These are phyloP conservation scores for Myxozyma udenii DNA, from an alignment of 805 yeast genomes.

Conservation along the genomic window DNA sequence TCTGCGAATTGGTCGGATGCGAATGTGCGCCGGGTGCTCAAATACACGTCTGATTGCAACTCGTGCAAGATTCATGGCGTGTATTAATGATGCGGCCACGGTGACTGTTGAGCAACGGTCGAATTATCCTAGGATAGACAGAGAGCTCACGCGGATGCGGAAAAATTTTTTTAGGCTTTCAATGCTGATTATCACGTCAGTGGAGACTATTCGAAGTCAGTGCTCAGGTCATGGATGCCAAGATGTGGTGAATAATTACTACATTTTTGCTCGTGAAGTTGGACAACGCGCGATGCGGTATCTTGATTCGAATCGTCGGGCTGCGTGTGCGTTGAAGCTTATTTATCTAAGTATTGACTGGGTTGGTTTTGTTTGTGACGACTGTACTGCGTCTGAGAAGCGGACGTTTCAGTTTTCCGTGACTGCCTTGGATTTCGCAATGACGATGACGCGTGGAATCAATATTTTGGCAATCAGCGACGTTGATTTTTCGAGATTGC, in stretches of 20 bases:
- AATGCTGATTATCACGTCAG: slow-evolving; percentile 60
- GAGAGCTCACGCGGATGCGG: slow-evolving; percentile 64
- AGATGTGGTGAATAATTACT: slow-evolving; percentile 71
- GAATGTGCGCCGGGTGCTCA: slow-evolving; percentile 70
- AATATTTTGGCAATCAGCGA: slow-evolving; percentile 78
- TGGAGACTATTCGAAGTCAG: slow-evolving; percentile 48
- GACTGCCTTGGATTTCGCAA: slow-evolving; percentile 89
- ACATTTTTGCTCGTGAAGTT: slow-evolving; percentile 74
- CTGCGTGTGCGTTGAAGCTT: slow-evolving; percentile 66
- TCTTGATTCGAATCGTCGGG: slow-evolving; percentile 58
- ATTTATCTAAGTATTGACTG: slow-evolving; percentile 79
- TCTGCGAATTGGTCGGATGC: slow-evolving; percentile 63
- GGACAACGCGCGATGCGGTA: slow-evolving; percentile 67
- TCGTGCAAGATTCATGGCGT: slow-evolving; percentile 54
- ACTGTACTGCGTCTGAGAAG: slow-evolving; percentile 87
- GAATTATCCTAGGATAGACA: slow-evolving; percentile 68
- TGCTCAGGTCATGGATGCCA: slow-evolving; percentile 63
- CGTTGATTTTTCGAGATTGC: slow-evolving; percentile 67
- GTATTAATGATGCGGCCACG: slow-evolving; percentile 49
- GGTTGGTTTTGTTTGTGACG: slow-evolving; percentile 91
- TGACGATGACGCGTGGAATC: slow-evolving; percentile 88
- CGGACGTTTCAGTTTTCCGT: slow-evolving; percentile 96
- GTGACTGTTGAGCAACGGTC: slow-evolving; percentile 61
- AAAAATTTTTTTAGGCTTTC: slow-evolving; percentile 66
- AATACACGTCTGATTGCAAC: slow-evolving; percentile 54